A percentile compares a stretch with the other conserved stretches of the same genome.
These are phyloP conservation scores for Paraconiothyrium brasiliense DNA, from an alignment of 2,329 filamentous ascomycete genomes.

Conservation along the genomic window DNA sequence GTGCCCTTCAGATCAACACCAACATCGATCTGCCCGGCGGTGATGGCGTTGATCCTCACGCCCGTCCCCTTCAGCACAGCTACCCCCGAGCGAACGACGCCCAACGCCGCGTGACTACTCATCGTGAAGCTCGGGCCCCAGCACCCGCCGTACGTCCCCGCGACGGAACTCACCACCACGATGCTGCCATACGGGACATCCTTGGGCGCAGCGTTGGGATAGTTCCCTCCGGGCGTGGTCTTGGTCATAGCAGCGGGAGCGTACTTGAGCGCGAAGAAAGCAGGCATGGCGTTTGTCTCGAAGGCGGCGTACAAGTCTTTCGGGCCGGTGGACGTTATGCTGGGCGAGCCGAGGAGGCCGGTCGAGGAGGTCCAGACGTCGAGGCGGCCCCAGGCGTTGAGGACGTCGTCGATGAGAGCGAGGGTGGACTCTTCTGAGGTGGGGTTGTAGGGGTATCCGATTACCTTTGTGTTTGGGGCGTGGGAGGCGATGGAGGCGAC, in stretches of 20 bases:
- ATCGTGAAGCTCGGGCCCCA: conserved; percentile 71
- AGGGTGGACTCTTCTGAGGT: conserved; percentile 69
- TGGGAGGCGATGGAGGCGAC: conserved; percentile 53
- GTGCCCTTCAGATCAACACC: conserved; percentile 56
- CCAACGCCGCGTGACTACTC: conserved; percentile 67
- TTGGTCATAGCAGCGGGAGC: conserved; percentile 71
- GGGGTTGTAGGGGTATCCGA: conserved; percentile 68
- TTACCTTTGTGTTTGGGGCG: conserved; percentile 66
- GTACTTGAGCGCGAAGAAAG: conserved; percentile 73
- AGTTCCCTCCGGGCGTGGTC: conserved; percentile 62
- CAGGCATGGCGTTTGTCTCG: conserved; percentile 68
- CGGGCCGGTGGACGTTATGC: conserved; percentile 65
- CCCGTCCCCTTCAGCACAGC: conserved; percentile 66
- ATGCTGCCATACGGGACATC: conserved; percentile 69
- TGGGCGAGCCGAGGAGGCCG: conserved; percentile 65
- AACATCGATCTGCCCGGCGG: conserved; percentile 58
- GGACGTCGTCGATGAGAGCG: conserved; percentile 68
- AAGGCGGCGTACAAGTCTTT: conserved; percentile 66
- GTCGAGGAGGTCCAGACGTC: conserved; percentile 70
- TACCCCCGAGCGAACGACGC: conserved; percentile 68
- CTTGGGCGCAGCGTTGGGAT: conserved; percentile 70
- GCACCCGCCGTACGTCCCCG: conserved; percentile 65
- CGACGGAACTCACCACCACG: conserved; percentile 68
- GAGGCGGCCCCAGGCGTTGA: conserved; percentile 64
- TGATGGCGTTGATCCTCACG: conserved; percentile 66